phyloP scores from a whole-genome alignment of 2,329 filamentous ascomycete genomes.

The Botrytis aclada region DNA sequence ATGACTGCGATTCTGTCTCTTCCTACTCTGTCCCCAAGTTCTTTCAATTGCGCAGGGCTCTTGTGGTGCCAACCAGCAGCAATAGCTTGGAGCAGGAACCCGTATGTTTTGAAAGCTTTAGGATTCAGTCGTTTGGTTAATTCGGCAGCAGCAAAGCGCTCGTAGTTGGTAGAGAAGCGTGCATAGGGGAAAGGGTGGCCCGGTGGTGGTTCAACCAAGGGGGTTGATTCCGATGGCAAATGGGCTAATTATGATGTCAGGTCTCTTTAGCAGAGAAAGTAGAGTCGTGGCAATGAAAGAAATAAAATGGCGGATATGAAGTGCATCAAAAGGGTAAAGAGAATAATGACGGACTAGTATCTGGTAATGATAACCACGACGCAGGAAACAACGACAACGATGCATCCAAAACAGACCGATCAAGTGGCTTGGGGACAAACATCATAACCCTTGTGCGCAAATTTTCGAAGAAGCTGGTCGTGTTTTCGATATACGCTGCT shows the following conservation, averaged over 20 bases:
- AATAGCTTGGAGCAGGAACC: slow-evolving; percentile 73
- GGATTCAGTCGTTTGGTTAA: slow-evolving; percentile 65
- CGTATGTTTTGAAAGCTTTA: slow-evolving; percentile 58
- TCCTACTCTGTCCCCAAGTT: slow-evolving; percentile 66
- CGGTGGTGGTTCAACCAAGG: slow-evolving; percentile 39
- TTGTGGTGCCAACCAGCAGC: slow-evolving; percentile 82
- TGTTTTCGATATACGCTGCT: slow-evolving; percentile 58
- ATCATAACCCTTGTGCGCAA: slow-evolving; percentile 54
- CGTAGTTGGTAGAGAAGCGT: slow-evolving; percentile 70
- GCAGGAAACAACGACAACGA: slow-evolving; percentile 64
- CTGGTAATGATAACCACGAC: slow-evolving; percentile 60
- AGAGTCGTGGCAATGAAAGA: slow-evolving; percentile 68
- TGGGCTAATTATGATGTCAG: background rate
- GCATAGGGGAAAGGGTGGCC: slow-evolving; percentile 40
- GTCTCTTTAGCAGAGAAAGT: slow-evolving; percentile 32
- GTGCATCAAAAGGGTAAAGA: slow-evolving; percentile 38
- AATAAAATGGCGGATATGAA: slow-evolving; percentile 33
- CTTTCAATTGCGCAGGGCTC: slow-evolving; percentile 59
- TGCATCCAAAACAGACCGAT: slow-evolving; percentile 62
- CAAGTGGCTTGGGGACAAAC: slow-evolving; percentile 67
- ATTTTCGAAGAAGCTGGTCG: slow-evolving; percentile 61
- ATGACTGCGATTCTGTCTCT: slow-evolving; percentile 71
- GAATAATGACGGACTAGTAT: slow-evolving; percentile 51
- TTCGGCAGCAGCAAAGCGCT: slow-evolving; percentile 79
- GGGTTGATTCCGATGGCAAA: slow-evolving; percentile 47